phyloP scores from a whole-genome alignment of 2,329 filamentous ascomycete genomes.

The Colletotrichum eremochloae region DNA sequence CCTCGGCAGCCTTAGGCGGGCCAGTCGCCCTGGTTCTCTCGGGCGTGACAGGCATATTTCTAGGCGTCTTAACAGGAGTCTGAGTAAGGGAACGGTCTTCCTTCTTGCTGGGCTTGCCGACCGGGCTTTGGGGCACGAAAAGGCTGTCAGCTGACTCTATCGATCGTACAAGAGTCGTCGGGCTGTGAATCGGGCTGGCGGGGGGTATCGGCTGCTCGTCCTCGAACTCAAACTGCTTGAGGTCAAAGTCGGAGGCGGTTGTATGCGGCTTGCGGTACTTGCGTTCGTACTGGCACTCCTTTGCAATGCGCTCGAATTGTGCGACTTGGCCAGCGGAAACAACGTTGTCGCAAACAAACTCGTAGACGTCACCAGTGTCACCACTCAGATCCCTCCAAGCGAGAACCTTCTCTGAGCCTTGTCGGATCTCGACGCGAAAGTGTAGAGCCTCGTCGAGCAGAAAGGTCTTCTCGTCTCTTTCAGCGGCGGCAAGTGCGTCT shows the following conservation, averaged over 20 bases:
- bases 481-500: slow-evolving; percentile 77
- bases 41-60: slow-evolving; percentile 50
- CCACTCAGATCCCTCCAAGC: slow-evolving; percentile 97
- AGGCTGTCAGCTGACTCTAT: slow-evolving; percentile 71
- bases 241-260: slow-evolving; percentile 83
- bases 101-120: slow-evolving; percentile 54
- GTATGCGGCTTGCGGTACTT: slow-evolving; percentile 88
- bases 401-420: slow-evolving; percentile 85
- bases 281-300: slow-evolving; percentile 97
- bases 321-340: slow-evolving; percentile 78
- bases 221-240: slow-evolving; percentile 85
- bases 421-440: slow-evolving; percentile 85
- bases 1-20: slow-evolving; percentile 70
- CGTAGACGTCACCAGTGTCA: slow-evolving; percentile 94
- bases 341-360: slow-evolving; percentile 91
- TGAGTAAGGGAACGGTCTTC: slow-evolving; percentile 50
- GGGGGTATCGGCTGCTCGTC: slow-evolving; percentile 74
- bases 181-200: slow-evolving; percentile 73
- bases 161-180: slow-evolving; percentile 65
- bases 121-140: slow-evolving; percentile 48
- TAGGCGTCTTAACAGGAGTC: slow-evolving; percentile 59
- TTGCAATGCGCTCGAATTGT: slow-evolving; percentile 84
- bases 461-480: slow-evolving; percentile 98
- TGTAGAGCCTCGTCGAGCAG: slow-evolving; percentile 92
- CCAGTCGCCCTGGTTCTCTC: slow-evolving; percentile 50